Conservation (phyloP, 1,284 basidiomycete species). For the Coniferiporia sulphurascens region DNA sequence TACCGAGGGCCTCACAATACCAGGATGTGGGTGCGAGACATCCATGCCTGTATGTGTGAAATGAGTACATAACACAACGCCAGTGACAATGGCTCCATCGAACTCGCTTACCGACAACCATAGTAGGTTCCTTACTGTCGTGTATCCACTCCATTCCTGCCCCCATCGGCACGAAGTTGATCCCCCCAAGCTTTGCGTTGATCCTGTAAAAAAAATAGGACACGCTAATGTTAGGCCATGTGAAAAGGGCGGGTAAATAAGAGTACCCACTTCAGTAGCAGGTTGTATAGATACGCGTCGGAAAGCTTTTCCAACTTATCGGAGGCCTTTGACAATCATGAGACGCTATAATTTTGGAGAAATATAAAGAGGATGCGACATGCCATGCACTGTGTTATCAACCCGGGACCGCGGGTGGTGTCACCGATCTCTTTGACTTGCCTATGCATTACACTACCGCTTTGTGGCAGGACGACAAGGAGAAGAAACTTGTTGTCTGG, state of each 20-base stretch:
- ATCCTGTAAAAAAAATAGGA: constrained; percentile 27
- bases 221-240: not conserved
- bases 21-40: constrained; percentile 37
- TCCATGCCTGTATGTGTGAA: constrained; percentile 31
- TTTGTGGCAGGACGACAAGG: constrained; percentile 10
- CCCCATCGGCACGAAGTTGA: constrained; percentile 29
- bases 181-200: constrained; percentile 37
- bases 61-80: not conserved
- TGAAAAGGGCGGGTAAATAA: not conserved
- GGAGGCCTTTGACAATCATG: constrained; percentile 6
- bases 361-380: constrained; percentile 23
- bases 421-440: constrained; percentile 23
- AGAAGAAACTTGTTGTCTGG: not conserved
- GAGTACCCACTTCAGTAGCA: constrained; percentile 33
- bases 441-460: constrained; percentile 1
- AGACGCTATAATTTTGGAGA: constrained; percentile 25
- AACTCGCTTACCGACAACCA: constrained; percentile 33
- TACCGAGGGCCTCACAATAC: constrained; percentile 32
- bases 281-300: constrained; percentile 35
- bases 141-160: constrained; percentile 24
- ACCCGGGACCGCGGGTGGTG: constrained; percentile 7
- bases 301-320: constrained; percentile 15
- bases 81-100: not conserved
- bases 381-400: constrained; percentile 18
- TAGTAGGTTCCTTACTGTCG: constrained; percentile 23